Base-by-base conservation (phyloP, 2,329 filamentous ascomycete species). In the Fusarium fracticaudum region DNA sequence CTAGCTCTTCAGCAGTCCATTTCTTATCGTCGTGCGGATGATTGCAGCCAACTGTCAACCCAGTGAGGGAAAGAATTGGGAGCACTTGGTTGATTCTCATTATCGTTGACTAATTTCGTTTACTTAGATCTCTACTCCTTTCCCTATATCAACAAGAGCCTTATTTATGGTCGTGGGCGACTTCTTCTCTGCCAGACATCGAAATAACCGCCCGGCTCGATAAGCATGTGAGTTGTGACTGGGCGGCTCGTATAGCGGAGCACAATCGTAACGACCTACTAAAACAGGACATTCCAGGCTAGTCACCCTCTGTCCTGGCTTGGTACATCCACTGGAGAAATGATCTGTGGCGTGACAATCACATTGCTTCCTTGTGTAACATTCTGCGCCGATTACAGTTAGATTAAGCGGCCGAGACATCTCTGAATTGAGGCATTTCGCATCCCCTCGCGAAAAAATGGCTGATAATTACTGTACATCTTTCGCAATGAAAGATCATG, bases 1-100 rank as follows among this genome's bases (percentile, higher is more conserved):
- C 85, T 26, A 87, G 79, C 67, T 87, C 84, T 71, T 88, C 87
- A 61, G 85, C 83, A 15, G 83, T 84, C 83, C 86, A 90, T 58
- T 85, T 82, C 72, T 83, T 83, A 60, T 82, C 81, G 64, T 83
- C 79, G 67, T 80, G 74, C 24, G 80, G 77, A 55, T 81, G 74
- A 20, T 74, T 75, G 48, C 80, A 82, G 4, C 71, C 76, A 10
- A 68, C 60, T 4, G 78, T 72, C 62, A 80, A 63, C 17, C 77
- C 75, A 22, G 74, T 69, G 54, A 79, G 58, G 24, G 79, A 63
- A 40, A 82, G 59, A 40, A 80, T 5, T 3, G 35, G 15, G 0
- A 55, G 33, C 3, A 40, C 1, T 7, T 7, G 6, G 14, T 11
- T 1, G 24, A 40, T 1, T 40, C 8, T 40, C 51, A 55, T 55